Evolutionary conservation across 148 eudicot genomes (phyloP).

Genomic region (Hydrangea macrophylla): DNA sequence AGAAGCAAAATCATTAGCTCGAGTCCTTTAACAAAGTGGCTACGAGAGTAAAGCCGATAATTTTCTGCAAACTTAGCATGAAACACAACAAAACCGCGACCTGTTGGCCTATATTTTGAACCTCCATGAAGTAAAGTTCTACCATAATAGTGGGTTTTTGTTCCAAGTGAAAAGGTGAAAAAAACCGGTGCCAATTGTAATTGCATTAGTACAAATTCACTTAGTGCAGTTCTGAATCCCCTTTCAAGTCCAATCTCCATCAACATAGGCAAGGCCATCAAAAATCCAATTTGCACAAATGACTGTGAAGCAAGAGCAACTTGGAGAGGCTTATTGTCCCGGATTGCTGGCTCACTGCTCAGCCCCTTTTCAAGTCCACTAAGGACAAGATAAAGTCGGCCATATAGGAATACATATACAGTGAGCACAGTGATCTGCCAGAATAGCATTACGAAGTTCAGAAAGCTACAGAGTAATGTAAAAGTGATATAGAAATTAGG

Average conservation of each 20-base stretch:
- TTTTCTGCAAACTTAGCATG: constrained; percentile 99
- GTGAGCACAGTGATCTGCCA: constrained; percentile 92
- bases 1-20: constrained; percentile 90
- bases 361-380: constrained; percentile 91
- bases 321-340: constrained; percentile 72
- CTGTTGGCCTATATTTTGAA: constrained; percentile 90
- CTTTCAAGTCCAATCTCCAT: constrained; percentile 95
- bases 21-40: constrained; percentile 97
- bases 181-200: constrained; percentile 90
- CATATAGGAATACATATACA: constrained; percentile 89
- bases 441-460: constrained; percentile 11
- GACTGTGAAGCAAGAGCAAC: constrained; percentile 98
- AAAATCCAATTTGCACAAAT: constrained; percentile 90
- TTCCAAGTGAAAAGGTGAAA: constrained; percentile 95
- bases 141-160: constrained; percentile 95
- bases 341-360: constrained; percentile 44
- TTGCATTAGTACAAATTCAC: constrained; percentile 88
- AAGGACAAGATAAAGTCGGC: constrained; percentile 90
- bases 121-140: constrained; percentile 97
- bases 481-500: background rate
- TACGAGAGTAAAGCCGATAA: constrained; percentile 92
- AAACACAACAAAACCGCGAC: constrained; percentile 97
- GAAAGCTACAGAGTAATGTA: constrained; percentile 1
- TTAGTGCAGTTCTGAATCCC: constrained; percentile 88
- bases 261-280: constrained; percentile 99